phyloP scores from a whole-genome alignment of 2,329 filamentous ascomycete genomes.

The Botryosphaeria agaves region DNA sequence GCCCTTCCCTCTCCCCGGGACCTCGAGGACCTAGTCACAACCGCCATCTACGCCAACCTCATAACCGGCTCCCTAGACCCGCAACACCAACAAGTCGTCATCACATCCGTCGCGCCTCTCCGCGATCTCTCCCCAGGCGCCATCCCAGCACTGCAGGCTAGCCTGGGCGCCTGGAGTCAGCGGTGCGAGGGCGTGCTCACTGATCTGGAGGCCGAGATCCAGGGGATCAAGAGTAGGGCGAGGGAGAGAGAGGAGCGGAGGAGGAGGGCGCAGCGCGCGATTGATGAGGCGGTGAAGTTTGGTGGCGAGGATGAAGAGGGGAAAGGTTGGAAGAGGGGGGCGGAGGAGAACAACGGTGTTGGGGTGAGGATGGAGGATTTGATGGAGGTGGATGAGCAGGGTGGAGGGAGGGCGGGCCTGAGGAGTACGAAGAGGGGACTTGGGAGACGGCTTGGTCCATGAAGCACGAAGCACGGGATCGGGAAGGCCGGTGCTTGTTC shows the following conservation, averaged over 20 bases:
- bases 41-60: constrained; percentile 72
- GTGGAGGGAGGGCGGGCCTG: constrained; percentile 9
- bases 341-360: neutral
- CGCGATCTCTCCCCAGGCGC: constrained; percentile 67
- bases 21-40: constrained; percentile 75
- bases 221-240: constrained; percentile 37
- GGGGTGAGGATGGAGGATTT: constrained; percentile 12
- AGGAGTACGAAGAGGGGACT: constrained; percentile 14
- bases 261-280: constrained; percentile 22
- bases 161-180: constrained; percentile 58
- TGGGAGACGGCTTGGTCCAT: too few relatives aligned
- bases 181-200: constrained; percentile 58
- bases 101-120: constrained; percentile 67
- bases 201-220: constrained; percentile 62
- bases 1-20: constrained; percentile 48
- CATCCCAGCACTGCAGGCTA: constrained; percentile 48
- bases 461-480: too few relatives aligned
- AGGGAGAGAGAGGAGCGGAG: constrained; percentile 22
- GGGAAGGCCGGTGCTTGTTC: too few relatives aligned
- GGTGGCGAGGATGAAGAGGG: constrained; percentile 4
- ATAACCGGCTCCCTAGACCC: constrained; percentile 73
- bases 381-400: constrained; percentile 21
- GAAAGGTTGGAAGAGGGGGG: constrained; percentile 8
- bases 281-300: constrained; percentile 14
- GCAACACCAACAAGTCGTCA: constrained; percentile 51